Conservation (phyloP, 495 filamentous ascomycete genomes). For the Daldinia caldariorum region DNA sequence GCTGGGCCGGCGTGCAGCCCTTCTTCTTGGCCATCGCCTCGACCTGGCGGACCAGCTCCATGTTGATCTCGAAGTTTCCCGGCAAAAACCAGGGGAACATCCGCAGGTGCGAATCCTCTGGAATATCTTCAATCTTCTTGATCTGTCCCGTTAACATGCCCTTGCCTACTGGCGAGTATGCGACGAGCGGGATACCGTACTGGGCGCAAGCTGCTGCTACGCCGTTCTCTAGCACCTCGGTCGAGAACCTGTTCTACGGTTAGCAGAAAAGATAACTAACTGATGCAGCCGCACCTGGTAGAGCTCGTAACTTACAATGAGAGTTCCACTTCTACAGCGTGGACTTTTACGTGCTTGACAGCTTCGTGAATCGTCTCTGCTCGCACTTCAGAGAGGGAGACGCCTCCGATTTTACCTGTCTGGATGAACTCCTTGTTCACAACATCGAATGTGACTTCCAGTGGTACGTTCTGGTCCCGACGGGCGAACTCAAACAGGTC, state of each 20-base stretch:
- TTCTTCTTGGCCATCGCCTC: conserved; percentile 74
- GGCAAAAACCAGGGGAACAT: conserved; percentile 73
- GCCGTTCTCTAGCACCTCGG: conserved; percentile 68
- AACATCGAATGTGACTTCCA: conserved; percentile 60
- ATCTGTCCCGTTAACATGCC: conserved; percentile 68
- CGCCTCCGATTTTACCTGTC: conserved; percentile 80
- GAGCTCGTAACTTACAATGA: conserved; percentile 61
- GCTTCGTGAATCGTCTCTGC: conserved; percentile 80
- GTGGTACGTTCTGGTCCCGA: conserved; percentile 67
- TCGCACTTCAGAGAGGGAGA: conserved; percentile 75
- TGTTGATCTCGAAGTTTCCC: conserved; percentile 75
- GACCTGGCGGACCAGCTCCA: conserved; percentile 74
- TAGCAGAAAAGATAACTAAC: conserved; percentile 71
- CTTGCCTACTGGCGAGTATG: conserved; percentile 50
- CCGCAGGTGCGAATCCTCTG: conserved; percentile 68
- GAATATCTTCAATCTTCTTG: conserved; percentile 51
- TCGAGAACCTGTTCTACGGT: conserved; percentile 49
- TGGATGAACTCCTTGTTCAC: conserved; percentile 71
- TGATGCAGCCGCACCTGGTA: background rate
- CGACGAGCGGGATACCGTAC: conserved; percentile 77
- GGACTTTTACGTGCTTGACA: conserved; percentile 71
- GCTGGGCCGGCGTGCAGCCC: conserved; percentile 75
- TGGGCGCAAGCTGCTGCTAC: conserved; percentile 75
- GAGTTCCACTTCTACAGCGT: conserved; percentile 80
- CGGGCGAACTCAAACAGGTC: conserved; percentile 84